phyloP scores from a whole-genome alignment of 2,329 filamentous ascomycete species.

The Cladosporium sp. region DNA sequence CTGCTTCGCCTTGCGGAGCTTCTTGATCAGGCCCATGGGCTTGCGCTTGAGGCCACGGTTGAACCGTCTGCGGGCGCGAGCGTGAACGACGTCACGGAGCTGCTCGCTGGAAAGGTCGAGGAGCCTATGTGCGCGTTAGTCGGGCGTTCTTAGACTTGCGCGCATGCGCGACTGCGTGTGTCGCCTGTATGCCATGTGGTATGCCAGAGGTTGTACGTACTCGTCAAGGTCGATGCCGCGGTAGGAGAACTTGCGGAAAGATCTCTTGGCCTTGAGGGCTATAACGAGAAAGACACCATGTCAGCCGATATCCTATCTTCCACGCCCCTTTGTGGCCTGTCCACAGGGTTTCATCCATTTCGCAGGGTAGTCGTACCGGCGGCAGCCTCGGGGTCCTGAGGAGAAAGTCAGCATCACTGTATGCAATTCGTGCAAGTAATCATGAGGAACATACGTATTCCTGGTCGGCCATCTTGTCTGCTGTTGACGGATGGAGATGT shows the following conservation, averaged over 20 bases:
- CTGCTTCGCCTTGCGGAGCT: constrained; percentile 99
- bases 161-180: neutral
- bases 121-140: constrained; percentile 51
- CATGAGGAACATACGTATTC: constrained; percentile 67
- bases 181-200: neutral
- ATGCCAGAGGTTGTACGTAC: constrained; percentile 53
- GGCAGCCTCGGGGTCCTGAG: constrained; percentile 91
- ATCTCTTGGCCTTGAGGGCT: constrained; percentile 99
- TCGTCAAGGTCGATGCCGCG: constrained; percentile 98
- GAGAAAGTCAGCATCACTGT: constrained; percentile 19
- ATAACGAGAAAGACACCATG: constrained; percentile 21
- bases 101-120: constrained; percentile 98
- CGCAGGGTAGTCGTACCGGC: constrained; percentile 53
- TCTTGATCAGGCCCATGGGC: constrained; percentile 99
- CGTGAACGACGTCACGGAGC: constrained; percentile 98
- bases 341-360: constrained; percentile 35
- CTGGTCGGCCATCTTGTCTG: constrained; percentile 64
- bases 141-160: constrained; percentile 34
- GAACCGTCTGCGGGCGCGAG: constrained; percentile 96
- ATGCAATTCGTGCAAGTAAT: neutral
- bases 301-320: constrained; percentile 34
- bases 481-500: constrained; percentile 3
- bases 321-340: constrained; percentile 35
- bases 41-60: constrained; percentile 99
- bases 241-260: constrained; percentile 99